phyloP scores from a whole-genome alignment of 1,139 yeast species.

The Kodamaea plutei region DNA sequence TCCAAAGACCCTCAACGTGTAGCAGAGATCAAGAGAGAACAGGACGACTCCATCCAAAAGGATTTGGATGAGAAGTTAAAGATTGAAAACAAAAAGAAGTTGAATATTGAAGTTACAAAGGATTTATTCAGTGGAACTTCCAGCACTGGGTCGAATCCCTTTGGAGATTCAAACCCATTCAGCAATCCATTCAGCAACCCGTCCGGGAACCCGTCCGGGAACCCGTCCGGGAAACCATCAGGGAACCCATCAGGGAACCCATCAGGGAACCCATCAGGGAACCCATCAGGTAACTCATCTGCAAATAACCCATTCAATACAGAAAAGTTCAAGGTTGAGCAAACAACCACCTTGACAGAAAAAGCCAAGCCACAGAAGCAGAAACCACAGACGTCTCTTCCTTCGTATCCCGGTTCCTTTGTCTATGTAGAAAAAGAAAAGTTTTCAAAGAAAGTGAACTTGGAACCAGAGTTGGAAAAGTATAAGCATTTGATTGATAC shows the following conservation, averaged over 20 bases:
- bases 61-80: constrained; percentile 21
- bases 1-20: constrained; percentile 52
- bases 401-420: constrained; percentile 59
- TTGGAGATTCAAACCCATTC: constrained; percentile 27
- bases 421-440: constrained; percentile 67
- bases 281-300: neutral
- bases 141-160: constrained; percentile 25
- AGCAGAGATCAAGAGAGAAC: constrained; percentile 34
- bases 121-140: constrained; percentile 30
- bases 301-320: neutral
- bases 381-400: constrained; percentile 21
- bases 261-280: neutral
- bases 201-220: constrained; percentile 19
- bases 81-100: constrained; percentile 20
- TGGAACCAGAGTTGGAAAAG: constrained; percentile 42
- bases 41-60: constrained; percentile 30
- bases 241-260: neutral
- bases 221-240: constrained; percentile 9
- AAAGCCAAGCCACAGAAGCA: constrained; percentile 1
- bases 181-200: constrained; percentile 26
- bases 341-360: neutral
- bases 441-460: constrained; percentile 31
- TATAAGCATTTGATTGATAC: constrained; percentile 49
- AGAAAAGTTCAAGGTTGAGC: neutral
- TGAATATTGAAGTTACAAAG: constrained; percentile 41